These are phyloP conservation scores for Calvatia gigantea DNA, from an alignment of 768 basidiomycete genomes.

Conservation along the genomic window DNA sequence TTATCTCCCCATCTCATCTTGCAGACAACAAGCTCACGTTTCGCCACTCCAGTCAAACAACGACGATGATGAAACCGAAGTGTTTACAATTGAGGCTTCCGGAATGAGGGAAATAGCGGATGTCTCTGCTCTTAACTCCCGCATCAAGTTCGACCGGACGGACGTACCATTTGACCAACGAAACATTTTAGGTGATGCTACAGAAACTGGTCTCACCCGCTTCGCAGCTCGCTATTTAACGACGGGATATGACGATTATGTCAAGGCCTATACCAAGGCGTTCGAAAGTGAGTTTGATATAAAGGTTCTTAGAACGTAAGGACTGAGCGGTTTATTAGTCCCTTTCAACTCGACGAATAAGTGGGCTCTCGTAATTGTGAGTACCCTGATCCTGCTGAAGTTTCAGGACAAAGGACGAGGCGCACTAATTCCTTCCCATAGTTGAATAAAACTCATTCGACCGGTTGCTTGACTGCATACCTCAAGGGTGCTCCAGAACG, in stretches of 20 bases:
- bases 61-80: conserved; percentile 48
- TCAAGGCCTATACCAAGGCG: conserved; percentile 51
- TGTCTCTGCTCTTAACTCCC: conserved; percentile 62
- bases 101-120: conserved; percentile 69
- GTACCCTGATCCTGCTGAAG: conserved; percentile 22
- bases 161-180: conserved; percentile 62
- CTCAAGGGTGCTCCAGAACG: conserved; percentile 73
- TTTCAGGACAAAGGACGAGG: background rate
- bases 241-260: conserved; percentile 49
- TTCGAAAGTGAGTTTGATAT: conserved; percentile 44
- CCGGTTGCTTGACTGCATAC: conserved; percentile 48
- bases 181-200: conserved; percentile 67
- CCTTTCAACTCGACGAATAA: conserved; percentile 75
- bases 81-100: conserved; percentile 46
- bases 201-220: conserved; percentile 67
- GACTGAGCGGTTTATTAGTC: conserved; percentile 27
- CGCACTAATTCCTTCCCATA: conserved; percentile 19
- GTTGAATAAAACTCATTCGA: conserved; percentile 52
- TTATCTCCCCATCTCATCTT: background rate
- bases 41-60: conserved; percentile 63
- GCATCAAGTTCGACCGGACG: conserved; percentile 64
- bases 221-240: conserved; percentile 57
- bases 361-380: conserved; percentile 67
- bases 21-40: background rate
- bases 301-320: background rate